Percentiles rank a stretch among this genome's conserved stretches.
These are phyloP conservation scores for Aureobasidium sp. DNA, from an alignment of 2,329 filamentous ascomycete species.

Conservation along the genomic window DNA sequence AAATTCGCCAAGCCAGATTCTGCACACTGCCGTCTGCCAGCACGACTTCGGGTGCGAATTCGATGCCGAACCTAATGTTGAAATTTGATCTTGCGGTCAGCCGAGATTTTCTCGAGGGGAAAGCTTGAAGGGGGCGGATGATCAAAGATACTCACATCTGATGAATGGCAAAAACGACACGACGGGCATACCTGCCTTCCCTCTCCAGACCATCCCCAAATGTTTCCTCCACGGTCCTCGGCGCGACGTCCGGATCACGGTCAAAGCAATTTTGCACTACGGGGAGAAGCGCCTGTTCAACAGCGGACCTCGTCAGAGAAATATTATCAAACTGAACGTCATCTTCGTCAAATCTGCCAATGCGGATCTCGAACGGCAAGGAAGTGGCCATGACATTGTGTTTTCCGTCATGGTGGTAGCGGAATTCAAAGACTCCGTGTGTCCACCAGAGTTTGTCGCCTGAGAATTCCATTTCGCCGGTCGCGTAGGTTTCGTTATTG, in stretches of 20 bases:
- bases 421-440: slow-evolving; percentile 90
- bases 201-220: slow-evolving; percentile 82
- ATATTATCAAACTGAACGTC: slow-evolving; percentile 53
- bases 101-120: too few species aligned
- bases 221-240: slow-evolving; percentile 66
- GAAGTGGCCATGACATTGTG: slow-evolving; percentile 94
- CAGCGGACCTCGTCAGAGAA: slow-evolving; percentile 57
- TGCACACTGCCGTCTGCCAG: slow-evolving; percentile 83
- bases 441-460: slow-evolving; percentile 98
- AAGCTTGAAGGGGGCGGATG: not conserved
- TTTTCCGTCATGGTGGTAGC: slow-evolving; percentile 88
- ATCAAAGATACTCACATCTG: slow-evolving; percentile 61
- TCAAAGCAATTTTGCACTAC: slow-evolving; percentile 90
- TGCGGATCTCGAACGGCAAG: slow-evolving; percentile 83
- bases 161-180: slow-evolving; percentile 88
- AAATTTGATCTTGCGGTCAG: too few species aligned
- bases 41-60: slow-evolving; percentile 89
- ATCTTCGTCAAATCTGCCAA: slow-evolving; percentile 73
- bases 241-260: slow-evolving; percentile 82
- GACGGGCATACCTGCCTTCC: slow-evolving; percentile 78
- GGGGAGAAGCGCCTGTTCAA: slow-evolving; percentile 72
- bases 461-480: slow-evolving; percentile 77
- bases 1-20: slow-evolving; percentile 90
- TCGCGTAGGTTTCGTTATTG: slow-evolving; percentile 52
- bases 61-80: slow-evolving; percentile 81